Evolutionary conservation across 495 filamentous ascomycete species (phyloP).

Genomic region (Neurospora sp.): DNA sequence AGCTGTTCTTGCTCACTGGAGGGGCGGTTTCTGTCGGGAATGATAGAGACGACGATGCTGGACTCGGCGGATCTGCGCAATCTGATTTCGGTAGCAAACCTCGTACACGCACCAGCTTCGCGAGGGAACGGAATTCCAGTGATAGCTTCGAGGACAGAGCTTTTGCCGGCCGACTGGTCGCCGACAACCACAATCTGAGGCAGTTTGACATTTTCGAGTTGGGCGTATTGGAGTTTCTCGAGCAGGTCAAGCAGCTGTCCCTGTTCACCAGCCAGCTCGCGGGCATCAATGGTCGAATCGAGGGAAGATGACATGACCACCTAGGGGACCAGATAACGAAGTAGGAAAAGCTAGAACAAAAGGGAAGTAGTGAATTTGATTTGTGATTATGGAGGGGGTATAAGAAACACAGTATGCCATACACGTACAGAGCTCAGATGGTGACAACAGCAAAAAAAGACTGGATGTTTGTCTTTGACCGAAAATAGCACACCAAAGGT

Average conservation of each 20-base stretch:
- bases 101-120: slow-evolving; percentile 55
- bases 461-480: background rate
- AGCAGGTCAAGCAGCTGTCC: slow-evolving; percentile 27
- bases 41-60: slow-evolving; percentile 39
- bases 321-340: background rate
- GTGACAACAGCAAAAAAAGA: background rate
- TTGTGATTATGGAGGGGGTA: background rate
- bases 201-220: slow-evolving; percentile 36
- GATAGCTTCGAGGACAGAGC: slow-evolving; percentile 64
- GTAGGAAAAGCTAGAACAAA: background rate
- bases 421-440: background rate
- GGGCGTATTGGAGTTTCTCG: slow-evolving; percentile 31
- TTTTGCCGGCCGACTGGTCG: slow-evolving; percentile 62
- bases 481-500: background rate
- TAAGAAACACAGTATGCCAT: background rate
- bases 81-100: slow-evolving; percentile 53
- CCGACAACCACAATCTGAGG: slow-evolving; percentile 70
- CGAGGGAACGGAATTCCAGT: slow-evolving; percentile 57
- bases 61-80: slow-evolving; percentile 35
- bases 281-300: slow-evolving; percentile 24
- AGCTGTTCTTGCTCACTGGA: slow-evolving; percentile 28
- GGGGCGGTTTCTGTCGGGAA: slow-evolving; percentile 32
- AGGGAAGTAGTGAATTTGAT: background rate
- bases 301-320: slow-evolving; percentile 15
- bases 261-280: slow-evolving; percentile 26